These are phyloP conservation scores for Lachnellula occidentalis DNA, from an alignment of 2,329 filamentous ascomycete genomes.

Conservation along the genomic window DNA sequence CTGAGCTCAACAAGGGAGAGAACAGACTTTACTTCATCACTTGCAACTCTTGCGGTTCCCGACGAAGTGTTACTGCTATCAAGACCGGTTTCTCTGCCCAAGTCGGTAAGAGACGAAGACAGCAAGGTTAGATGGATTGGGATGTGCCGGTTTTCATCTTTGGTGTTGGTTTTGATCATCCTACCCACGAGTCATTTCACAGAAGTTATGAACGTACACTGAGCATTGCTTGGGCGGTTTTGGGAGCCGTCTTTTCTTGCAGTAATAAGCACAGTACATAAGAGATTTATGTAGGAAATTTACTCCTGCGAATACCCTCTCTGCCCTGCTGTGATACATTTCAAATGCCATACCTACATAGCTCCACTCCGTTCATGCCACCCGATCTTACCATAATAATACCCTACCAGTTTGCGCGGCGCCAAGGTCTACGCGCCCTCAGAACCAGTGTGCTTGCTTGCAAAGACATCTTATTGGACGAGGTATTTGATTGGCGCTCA, in stretches of 20 bases:
- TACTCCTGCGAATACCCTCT: neutral
- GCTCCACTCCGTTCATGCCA: neutral
- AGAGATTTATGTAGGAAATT: conserved; percentile 3
- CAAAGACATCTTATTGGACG: conserved; percentile 14
- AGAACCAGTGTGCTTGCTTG: neutral
- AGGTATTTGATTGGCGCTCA: conserved; percentile 9
- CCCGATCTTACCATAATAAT: neutral
- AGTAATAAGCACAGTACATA: conserved; percentile 8
- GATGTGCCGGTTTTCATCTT: neutral
- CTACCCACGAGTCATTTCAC: neutral
- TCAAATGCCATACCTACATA: neutral
- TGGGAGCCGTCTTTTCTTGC: neutral
- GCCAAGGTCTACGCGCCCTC: conserved; percentile 18
- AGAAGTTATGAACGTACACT: conserved; percentile 1
- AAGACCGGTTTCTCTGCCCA: conserved; percentile 99
- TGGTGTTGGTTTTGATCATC: neutral
- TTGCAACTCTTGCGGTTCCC: conserved; percentile 79
- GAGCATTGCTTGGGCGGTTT: conserved; percentile 3
- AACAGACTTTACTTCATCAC: conserved; percentile 99
- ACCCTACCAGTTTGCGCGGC: neutral
- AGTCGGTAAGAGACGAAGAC: conserved; percentile 97
- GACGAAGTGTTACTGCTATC: conserved; percentile 92
- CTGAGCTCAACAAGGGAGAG: conserved; percentile 96
- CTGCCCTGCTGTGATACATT: neutral
- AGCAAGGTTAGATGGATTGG: conserved; percentile 60